phyloP scores from a whole-genome alignment of 2,329 filamentous ascomycete species.

The Diaporthe amygdali region DNA sequence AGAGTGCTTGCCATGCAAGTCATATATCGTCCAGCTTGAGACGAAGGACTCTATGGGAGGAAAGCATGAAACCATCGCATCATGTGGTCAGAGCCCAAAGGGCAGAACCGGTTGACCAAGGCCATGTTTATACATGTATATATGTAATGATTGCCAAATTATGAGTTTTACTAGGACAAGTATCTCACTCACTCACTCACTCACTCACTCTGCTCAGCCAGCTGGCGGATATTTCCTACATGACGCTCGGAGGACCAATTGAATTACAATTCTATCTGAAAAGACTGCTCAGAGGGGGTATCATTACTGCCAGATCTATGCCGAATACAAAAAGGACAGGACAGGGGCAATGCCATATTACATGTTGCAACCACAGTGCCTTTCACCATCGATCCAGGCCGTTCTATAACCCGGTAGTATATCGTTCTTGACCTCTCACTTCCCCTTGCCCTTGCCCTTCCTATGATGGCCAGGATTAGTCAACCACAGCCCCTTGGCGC shows the following conservation, averaged over 20 bases:
- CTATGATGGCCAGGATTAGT: conserved; percentile 14
- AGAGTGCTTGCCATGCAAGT: too few species aligned
- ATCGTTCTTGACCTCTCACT: background rate
- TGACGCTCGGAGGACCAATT: background rate
- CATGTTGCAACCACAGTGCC: background rate
- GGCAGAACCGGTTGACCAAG: background rate
- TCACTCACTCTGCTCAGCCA: background rate
- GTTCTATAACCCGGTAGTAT: background rate
- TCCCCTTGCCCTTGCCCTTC: conserved; percentile 30
- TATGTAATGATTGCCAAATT: background rate
- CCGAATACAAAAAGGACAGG: background rate
- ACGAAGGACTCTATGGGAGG: background rate
- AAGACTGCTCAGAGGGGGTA: conserved; percentile 11
- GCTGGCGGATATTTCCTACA: background rate
- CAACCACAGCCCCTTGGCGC: conserved; percentile 57
- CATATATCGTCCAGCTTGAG: background rate
- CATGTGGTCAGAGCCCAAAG: background rate
- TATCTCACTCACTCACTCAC: too few species aligned
- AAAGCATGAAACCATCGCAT: background rate
- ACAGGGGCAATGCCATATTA: background rate
- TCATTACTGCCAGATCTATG: conserved; percentile 5
- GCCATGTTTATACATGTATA: background rate
- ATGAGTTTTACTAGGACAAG: too few species aligned
- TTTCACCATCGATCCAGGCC: background rate
- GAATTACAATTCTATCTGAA: background rate